Evolutionary conservation across 345 rosid species (phyloP), one percentile per base, ranked within the genome.

Genomic region (Cochlearia excelsa): DNA sequence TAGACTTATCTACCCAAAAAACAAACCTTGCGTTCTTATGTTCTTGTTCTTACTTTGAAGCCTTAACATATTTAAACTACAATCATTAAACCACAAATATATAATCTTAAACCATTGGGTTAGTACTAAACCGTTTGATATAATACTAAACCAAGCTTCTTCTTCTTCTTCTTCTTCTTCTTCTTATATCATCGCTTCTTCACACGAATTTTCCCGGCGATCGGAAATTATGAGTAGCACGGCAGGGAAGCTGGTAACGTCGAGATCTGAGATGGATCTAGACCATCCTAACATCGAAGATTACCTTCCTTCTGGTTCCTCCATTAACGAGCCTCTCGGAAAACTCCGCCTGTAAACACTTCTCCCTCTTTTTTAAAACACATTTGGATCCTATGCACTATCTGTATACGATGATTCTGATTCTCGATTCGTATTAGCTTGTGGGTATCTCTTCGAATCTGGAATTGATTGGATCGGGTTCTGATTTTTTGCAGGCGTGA

Each of bases 201-300:
- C 40, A 37, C 7, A 37, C 5, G 5, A 9, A 46, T 44, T 10
- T 57, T 39, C 11, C 65, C 65, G 61, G 63, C 40, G 68, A 73
- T 61, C 73, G 46, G 55, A n/a, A 51, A 31, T 30, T 0, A 74
- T 69, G 78, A 64, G 57, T 66, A 58, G 59, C 27, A 53, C 57
- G 30, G 54, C 71, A 9, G 82, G 79, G 46, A 70, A 73, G 65
- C 79, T 93, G 5, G 78, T 72, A 4, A 27, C 83, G 1, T 82
- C 95, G 0, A 82, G 75, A 80, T 82, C 97, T 30, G 97, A 94
- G 73, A 63, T 90, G 68, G 96, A 88, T 56, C 68, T 84, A 59
- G 98, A 92, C 78, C 81, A 77, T 9, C 98, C 81, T 65, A 85
- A 90, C 73, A 78, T 94, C 63, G 97, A 94, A 53, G 99, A 94